Evolutionary conservation across 768 basidiomycete species (phyloP), one percentile per base, ranked within the genome.

Genomic region (Serpula lacrymans): DNA sequence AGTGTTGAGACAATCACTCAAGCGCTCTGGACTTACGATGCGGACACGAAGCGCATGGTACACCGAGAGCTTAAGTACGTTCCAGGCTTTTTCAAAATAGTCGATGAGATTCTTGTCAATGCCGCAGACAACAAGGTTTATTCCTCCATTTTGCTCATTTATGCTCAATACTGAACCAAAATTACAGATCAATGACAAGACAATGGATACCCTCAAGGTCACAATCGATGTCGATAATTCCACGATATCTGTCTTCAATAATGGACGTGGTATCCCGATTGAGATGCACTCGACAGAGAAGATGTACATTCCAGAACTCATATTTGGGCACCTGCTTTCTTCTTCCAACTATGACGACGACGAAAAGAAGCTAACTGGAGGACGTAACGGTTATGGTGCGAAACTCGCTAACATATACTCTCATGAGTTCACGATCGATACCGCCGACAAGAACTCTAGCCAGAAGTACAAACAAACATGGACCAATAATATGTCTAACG

Each of bases 361-460:
- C 62, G 94, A 99, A 70, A 96, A 93, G 77, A 97, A 96, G 67
- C 76, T 98, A 35, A 97, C 93, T 0, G 96, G 96, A 64, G 96
- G 96, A 62, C 82, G 96, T 55, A 99, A 99, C 55, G 96, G 96
- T 56, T 98, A 91, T 55, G 96, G 96, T 53, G 96, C 96, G 38
- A 99, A 99, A 60, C 76, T 99, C 29, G 87, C 96, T 39, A 98
- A 99, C 67, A 96, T 97, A 50, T 99, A 98, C 69, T 99, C 96
- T 2, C 84, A 77, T 47, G 88, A 95, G 60, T 99, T 99, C 65
- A 91, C 83, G 8, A 75, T 99, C 53, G 96, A 99, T 52, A 99
- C 96, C 2, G 94, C 92, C 3, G 88, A 94, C 68, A 89, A 84
- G 67, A 82, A 82, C 40, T 74, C 80, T 1, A 64, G 72, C 36